Evolutionary conservation across 2,329 filamentous ascomycete species (phyloP), one percentile per base, ranked within the genome.

Genomic region (Phialophora expanda): DNA sequence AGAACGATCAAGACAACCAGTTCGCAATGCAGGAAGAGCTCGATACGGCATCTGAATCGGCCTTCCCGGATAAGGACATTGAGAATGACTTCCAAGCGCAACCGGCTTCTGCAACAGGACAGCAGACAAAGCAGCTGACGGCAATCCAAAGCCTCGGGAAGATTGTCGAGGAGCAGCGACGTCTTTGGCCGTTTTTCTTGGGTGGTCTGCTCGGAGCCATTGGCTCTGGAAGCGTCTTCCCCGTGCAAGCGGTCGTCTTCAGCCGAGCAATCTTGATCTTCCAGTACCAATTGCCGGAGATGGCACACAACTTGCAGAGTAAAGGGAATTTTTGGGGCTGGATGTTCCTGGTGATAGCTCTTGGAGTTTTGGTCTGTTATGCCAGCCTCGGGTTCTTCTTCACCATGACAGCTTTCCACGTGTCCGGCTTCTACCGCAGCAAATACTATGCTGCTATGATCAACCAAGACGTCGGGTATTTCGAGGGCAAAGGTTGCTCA

Each of bases 391-490:
- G 90, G 60, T 70, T 89, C 56, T 80, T 86, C 1, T 90, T 96
- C 69, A 90, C 90, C 32, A 51, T 68, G 46, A 56, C 66, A 8
- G 68, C 69, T 30, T 71, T 68, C 46, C 58, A 57, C 6, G 56
- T 68, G 26, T 62, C 66, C 14, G 58, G 64, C 22, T 65, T 61
- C 51, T 71, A 71, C 61, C 68, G 73, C 48, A 66, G 66, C 32
- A 65, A 73, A 62, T 67, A 70, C 9, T 95, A 96, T 81, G 84
- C 91, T 30, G 84, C 88, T n/a, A 90, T 96, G 81, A 85, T 96
- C 50, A 89, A 91, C 68, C 92, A 96, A 76, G 92, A 96, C 66
- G 90, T 95, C 62, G 81, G 86, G 28, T 96, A 91, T 77, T 96
- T 94, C 72, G 92, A 96, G 76, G 83, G 82, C 48, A 89, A 92